These are phyloP conservation scores for Arthrobotrys musiformis DNA, from an alignment of 2,329 filamentous ascomycete species.

Conservation along the genomic window DNA sequence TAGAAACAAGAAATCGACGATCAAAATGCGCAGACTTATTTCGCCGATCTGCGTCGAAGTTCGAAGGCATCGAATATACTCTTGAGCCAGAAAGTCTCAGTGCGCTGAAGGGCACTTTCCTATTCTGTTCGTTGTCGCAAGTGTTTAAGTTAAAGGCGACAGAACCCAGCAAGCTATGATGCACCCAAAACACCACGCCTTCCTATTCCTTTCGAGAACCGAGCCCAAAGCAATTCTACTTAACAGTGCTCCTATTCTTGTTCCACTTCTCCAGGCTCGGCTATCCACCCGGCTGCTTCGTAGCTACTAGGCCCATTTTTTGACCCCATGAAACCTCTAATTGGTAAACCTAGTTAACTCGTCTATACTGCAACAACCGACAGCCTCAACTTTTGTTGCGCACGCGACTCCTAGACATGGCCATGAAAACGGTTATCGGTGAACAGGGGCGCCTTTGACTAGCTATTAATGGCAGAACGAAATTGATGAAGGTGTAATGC, in stretches of 20 bases:
- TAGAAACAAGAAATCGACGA: not conserved
- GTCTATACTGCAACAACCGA: not conserved
- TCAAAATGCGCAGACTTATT: not conserved
- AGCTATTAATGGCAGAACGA: conserved; percentile 7
- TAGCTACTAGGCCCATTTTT: conserved; percentile 9
- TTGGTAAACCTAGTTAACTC: not conserved
- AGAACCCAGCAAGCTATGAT: not conserved
- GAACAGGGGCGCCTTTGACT: not conserved
- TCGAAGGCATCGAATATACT: not conserved
- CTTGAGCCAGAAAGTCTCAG: conserved; percentile 16
- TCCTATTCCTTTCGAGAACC: conserved; percentile 6
- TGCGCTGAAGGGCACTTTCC: not conserved
- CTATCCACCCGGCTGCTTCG: conserved; percentile 1
- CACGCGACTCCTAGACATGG: not conserved
- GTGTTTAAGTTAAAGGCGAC: conserved; percentile 1
- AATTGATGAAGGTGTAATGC: conserved; percentile 13
- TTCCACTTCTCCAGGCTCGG: not conserved
- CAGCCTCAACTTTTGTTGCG: conserved; percentile 5
- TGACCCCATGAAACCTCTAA: conserved; percentile 4
- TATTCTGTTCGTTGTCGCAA: not conserved
- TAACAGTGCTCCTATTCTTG: not conserved
- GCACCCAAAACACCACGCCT: conserved; percentile 5
- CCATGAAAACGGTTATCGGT: not conserved
- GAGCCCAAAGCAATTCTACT: not conserved
- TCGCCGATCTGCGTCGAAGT: not conserved